phyloP scores from a whole-genome alignment of 2,329 filamentous ascomycete species.

The Albifimbria verrucaria region DNA sequence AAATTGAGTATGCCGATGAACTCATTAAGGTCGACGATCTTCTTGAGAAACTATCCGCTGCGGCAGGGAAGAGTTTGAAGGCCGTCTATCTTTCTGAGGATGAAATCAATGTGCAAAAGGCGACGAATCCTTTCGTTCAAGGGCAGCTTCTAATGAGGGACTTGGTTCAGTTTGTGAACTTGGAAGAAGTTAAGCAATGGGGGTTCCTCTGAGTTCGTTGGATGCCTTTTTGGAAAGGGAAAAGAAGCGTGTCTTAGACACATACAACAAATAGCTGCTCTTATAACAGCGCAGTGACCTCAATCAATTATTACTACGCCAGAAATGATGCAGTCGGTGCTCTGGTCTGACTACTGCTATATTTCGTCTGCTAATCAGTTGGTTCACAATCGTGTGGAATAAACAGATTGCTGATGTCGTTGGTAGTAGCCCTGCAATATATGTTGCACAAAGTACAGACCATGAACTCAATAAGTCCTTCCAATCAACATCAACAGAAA shows the following conservation, averaged over 20 bases:
- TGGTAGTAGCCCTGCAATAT: no score
- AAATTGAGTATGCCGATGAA: constrained; percentile 39
- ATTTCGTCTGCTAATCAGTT: no score
- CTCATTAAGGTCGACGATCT: constrained; percentile 32
- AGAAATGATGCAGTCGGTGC: no score
- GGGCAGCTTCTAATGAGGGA: constrained; percentile 33
- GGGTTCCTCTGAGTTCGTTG: constrained; percentile 40
- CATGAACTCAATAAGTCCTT: no score
- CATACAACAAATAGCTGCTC: constrained; percentile 16
- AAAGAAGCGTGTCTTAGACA: constrained; percentile 25
- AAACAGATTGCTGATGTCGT: no score
- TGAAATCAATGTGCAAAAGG: constrained; percentile 32
- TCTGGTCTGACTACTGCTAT: no score
- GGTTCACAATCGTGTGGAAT: no score
- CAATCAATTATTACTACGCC: no score
- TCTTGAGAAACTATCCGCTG: constrained; percentile 30
- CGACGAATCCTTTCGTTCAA: constrained; percentile 32
- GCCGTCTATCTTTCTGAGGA: constrained; percentile 36
- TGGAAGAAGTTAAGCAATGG: constrained; percentile 30
- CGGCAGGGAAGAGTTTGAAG: constrained; percentile 30
- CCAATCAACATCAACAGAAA: no score
- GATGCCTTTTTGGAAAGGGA: constrained; percentile 39
- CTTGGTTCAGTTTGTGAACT: constrained; percentile 32
- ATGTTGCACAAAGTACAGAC: no score
- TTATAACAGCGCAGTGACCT: no score